phyloP scores from a whole-genome alignment of 176 grass and related monocot species.

The Alopecurus myosuroides region DNA sequence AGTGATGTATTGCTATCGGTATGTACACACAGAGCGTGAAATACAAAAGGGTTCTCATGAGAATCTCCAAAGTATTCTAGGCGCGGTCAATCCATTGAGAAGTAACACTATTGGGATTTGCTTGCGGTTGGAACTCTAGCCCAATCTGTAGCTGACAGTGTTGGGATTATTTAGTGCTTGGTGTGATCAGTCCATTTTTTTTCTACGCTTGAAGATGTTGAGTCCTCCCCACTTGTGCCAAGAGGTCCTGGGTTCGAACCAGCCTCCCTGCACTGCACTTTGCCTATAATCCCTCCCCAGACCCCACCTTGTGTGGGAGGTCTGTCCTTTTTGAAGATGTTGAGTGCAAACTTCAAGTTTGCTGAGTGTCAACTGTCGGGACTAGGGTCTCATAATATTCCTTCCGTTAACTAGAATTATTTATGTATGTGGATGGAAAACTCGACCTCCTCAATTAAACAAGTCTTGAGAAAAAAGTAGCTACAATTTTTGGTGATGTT shows the following conservation, averaged over 20 bases:
- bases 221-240: too few species aligned
- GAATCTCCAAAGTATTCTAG: conserved; percentile 71
- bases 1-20: too few species aligned
- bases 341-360: neutral
- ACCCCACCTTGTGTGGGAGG: too few species aligned
- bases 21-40: conserved; percentile 57
- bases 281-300: too few species aligned
- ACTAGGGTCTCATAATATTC: too few species aligned
- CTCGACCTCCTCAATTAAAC: neutral
- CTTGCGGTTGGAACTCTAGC: too few species aligned
- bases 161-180: neutral
- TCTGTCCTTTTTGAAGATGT: too few species aligned
- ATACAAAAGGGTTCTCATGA: too few species aligned
- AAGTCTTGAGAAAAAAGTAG: neutral
- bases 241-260: too few species aligned
- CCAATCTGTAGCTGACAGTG: too few species aligned
- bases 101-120: too few species aligned
- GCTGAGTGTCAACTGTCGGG: neutral
- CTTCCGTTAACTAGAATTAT: neutral
- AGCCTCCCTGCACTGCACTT: too few species aligned
- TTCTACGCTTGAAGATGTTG: neutral
- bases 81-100: conserved; percentile 63
- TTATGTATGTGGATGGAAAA: neutral
- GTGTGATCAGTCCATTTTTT: neutral
- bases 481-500: neutral